These are phyloP conservation scores for Pleurotus cornucopiae DNA, from an alignment of 768 basidiomycete genomes.

Conservation along the genomic window DNA sequence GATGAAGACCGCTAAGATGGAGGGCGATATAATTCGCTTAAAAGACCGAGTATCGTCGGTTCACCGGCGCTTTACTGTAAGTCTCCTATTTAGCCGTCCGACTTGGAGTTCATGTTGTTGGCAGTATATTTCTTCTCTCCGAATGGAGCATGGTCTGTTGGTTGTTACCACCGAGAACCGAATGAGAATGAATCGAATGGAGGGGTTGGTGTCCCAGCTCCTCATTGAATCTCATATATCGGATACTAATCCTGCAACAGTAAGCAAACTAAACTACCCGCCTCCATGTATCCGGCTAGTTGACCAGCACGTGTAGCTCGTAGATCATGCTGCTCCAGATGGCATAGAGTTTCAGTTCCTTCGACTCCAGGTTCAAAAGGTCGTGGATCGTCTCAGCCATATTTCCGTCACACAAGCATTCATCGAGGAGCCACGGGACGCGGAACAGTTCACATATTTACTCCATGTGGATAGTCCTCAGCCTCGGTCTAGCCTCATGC, in stretches of 20 bases:
- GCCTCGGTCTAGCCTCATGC: neutral
- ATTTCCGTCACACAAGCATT: neutral
- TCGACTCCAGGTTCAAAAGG: neutral
- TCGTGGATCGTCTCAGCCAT: neutral
- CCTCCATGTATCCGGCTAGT: neutral
- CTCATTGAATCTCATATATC: constrained; percentile 1
- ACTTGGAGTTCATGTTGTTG: neutral
- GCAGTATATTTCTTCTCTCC: neutral
- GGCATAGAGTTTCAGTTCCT: constrained; percentile 1
- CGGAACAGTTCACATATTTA: neutral
- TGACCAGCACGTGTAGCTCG: neutral
- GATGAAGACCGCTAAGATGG: neutral
- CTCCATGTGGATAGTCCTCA: neutral
- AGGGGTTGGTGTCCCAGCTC: neutral
- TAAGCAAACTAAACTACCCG: neutral
- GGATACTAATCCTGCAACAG: neutral
- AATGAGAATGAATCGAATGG: neutral
- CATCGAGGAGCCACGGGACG: neutral
- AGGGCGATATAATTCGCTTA: neutral
- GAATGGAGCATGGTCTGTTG: neutral
- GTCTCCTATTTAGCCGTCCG: neutral
- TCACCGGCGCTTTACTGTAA: neutral
- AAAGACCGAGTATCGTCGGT: neutral
- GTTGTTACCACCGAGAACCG: constrained; percentile 3
- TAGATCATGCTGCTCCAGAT: neutral